These are phyloP conservation scores for Harringtonia lauricola DNA, from an alignment of 2,329 filamentous ascomycete genomes.

Conservation along the genomic window DNA sequence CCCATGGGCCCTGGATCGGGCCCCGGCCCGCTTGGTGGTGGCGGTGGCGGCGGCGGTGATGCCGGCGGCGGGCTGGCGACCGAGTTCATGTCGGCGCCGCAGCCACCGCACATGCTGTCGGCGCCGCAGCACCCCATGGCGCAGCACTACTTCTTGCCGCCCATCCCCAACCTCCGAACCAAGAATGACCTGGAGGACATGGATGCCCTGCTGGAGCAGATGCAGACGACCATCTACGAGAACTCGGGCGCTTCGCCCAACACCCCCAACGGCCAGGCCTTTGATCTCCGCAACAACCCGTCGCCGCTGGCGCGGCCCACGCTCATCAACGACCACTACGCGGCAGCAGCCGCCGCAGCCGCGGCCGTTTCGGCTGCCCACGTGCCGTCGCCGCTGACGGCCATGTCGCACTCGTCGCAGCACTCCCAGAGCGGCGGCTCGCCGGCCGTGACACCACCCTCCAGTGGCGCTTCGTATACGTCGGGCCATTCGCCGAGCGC, in stretches of 20 bases:
- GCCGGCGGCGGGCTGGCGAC: slow-evolving; percentile 35
- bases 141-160: slow-evolving; percentile 78
- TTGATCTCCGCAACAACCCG: slow-evolving; percentile 43
- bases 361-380: slow-evolving; percentile 37
- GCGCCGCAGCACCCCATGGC: slow-evolving; percentile 48
- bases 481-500: slow-evolving; percentile 66
- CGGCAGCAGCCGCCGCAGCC: slow-evolving; percentile 3
- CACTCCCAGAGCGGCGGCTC: slow-evolving; percentile 41
- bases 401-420: slow-evolving; percentile 41
- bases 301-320: slow-evolving; percentile 19
- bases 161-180: slow-evolving; percentile 78
- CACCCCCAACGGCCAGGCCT: slow-evolving; percentile 60
- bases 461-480: slow-evolving; percentile 64
- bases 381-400: slow-evolving; percentile 49
- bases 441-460: slow-evolving; percentile 66
- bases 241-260: slow-evolving; percentile 74
- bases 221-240: slow-evolving; percentile 93
- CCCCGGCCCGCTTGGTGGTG: slow-evolving; percentile 32
- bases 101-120: slow-evolving; percentile 37
- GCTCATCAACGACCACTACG: slow-evolving; percentile 20
- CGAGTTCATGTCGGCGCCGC: slow-evolving; percentile 38
- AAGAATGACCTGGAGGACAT: slow-evolving; percentile 92
- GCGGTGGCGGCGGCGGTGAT: slow-evolving; percentile 28
- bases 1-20: slow-evolving; percentile 31
- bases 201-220: slow-evolving; percentile 89